These are phyloP conservation scores for Ophiocordyceps australis DNA, from an alignment of 2,329 filamentous ascomycete genomes.

Conservation along the genomic window DNA sequence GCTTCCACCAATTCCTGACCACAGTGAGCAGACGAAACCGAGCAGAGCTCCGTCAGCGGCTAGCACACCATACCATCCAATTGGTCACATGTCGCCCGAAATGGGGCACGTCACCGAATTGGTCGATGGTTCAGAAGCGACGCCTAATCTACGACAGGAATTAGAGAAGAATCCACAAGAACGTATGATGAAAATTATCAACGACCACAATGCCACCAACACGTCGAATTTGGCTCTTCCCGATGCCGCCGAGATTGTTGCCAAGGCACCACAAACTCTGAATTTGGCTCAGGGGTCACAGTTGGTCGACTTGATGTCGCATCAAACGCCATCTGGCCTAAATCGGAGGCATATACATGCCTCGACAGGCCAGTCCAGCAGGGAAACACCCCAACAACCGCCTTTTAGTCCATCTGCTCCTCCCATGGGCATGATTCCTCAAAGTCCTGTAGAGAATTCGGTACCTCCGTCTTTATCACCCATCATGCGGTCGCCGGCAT, in stretches of 20 bases:
- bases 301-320: slow-evolving; percentile 42
- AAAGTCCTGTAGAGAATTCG: slow-evolving; percentile 6
- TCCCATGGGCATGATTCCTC: neutral
- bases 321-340: slow-evolving; percentile 12
- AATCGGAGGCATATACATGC: slow-evolving; percentile 7
- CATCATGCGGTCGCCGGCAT: slow-evolving; percentile 22
- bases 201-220: slow-evolving; percentile 40
- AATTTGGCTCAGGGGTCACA: slow-evolving; percentile 37
- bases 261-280: slow-evolving; percentile 33
- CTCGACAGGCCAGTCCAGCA: slow-evolving; percentile 1
- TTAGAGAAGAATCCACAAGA: slow-evolving; percentile 39
- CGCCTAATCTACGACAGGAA: slow-evolving; percentile 34
- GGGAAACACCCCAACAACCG: neutral
- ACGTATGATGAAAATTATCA: slow-evolving; percentile 47
- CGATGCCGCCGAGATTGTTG: slow-evolving; percentile 28
- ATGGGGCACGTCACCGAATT: slow-evolving; percentile 43
- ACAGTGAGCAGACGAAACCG: slow-evolving; percentile 9
- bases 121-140: slow-evolving; percentile 30
- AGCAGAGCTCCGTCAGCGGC: slow-evolving; percentile 11
- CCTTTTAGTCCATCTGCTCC: too few species aligned
- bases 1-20: slow-evolving; percentile 32
- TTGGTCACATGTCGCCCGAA: slow-evolving; percentile 17
- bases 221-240: slow-evolving; percentile 30
- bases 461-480: slow-evolving; percentile 26
- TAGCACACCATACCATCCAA: slow-evolving; percentile 9